These are phyloP conservation scores for Colletotrichum magnum DNA, from an alignment of 2,329 filamentous ascomycete species.

Conservation along the genomic window DNA sequence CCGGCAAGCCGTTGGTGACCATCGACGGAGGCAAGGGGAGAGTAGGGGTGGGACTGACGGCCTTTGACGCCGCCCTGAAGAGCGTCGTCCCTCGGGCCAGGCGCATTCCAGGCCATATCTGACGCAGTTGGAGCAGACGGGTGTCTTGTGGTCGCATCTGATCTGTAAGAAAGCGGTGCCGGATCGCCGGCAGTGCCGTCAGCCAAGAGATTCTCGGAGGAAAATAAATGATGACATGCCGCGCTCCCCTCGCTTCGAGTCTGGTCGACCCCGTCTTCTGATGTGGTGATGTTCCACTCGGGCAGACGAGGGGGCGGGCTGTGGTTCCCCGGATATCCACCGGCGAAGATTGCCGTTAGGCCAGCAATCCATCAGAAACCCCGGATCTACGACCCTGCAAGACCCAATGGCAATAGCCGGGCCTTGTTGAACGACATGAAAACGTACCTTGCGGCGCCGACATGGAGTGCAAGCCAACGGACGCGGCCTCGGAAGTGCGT, in stretches of 20 bases:
- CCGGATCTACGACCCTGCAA: too few relatives aligned
- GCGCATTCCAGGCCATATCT: slow-evolving; percentile 37
- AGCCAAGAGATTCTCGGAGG: slow-evolving; percentile 6
- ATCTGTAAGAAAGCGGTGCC: slow-evolving; percentile 26
- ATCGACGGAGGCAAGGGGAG: neutral
- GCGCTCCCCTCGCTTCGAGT: too few relatives aligned
- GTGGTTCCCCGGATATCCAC: neutral
- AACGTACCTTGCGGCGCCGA: slow-evolving; percentile 39
- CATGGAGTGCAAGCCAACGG: slow-evolving; percentile 40
- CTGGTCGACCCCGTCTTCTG: too few relatives aligned
- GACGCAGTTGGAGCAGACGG: slow-evolving; percentile 36
- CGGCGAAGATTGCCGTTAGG: slow-evolving; percentile 12
- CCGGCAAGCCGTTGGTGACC: too few relatives aligned
- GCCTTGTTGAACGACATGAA: slow-evolving; percentile 1
- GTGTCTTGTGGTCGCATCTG: slow-evolving; percentile 37
- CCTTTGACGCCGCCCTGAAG: slow-evolving; percentile 36
- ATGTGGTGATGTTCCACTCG: neutral
- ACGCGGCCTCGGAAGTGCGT: slow-evolving; percentile 39
- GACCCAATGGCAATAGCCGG: neutral
- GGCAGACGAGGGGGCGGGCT: neutral
- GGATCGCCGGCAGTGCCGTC: slow-evolving; percentile 29
- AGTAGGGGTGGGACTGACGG: slow-evolving; percentile 24
- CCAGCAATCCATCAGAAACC: neutral
- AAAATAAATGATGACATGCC: too few relatives aligned
- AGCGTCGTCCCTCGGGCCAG: slow-evolving; percentile 39